Evolutionary conservation across 83 land plant species (phyloP).

Genomic region (Picea mariana): DNA sequence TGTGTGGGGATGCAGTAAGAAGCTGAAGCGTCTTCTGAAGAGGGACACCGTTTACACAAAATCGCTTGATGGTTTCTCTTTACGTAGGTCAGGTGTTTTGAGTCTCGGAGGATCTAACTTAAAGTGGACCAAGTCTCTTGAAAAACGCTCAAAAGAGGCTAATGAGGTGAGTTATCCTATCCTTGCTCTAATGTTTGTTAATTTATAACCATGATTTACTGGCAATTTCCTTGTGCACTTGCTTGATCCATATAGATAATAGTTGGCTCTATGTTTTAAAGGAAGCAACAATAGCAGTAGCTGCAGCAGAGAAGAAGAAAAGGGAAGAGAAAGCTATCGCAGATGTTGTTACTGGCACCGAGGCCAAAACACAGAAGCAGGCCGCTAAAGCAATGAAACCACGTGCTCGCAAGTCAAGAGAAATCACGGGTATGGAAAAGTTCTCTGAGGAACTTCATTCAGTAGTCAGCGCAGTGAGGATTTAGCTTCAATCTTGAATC

Average conservation of each 20-base stretch:
- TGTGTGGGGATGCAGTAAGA: conserved; percentile 35
- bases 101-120: conserved; percentile 81
- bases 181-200: background rate
- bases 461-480: background rate
- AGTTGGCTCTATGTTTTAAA: conserved; percentile 18
- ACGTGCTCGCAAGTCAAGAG: conserved; percentile 1
- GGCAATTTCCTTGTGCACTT: background rate
- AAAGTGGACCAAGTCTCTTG: conserved; percentile 97
- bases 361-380: conserved; percentile 28
- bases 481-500: too few relatives aligned
- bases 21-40: conserved; percentile 59
- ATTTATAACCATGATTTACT: background rate
- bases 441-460: conserved; percentile 1
- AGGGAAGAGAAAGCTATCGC: conserved; percentile 39
- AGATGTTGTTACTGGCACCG: conserved; percentile 25
- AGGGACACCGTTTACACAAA: conserved; percentile 81
- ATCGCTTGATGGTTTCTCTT: conserved; percentile 83
- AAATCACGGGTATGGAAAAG: background rate
- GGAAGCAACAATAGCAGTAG: conserved; percentile 96
- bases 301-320: conserved; percentile 74
- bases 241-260: background rate
- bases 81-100: conserved; percentile 81
- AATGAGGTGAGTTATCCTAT: conserved; percentile 63
- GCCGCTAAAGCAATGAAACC: conserved; percentile 30
- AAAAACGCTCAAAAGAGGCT: conserved; percentile 73